phyloP scores from a whole-genome alignment of 768 basidiomycete species.

The Lactifluus subvellereus region DNA sequence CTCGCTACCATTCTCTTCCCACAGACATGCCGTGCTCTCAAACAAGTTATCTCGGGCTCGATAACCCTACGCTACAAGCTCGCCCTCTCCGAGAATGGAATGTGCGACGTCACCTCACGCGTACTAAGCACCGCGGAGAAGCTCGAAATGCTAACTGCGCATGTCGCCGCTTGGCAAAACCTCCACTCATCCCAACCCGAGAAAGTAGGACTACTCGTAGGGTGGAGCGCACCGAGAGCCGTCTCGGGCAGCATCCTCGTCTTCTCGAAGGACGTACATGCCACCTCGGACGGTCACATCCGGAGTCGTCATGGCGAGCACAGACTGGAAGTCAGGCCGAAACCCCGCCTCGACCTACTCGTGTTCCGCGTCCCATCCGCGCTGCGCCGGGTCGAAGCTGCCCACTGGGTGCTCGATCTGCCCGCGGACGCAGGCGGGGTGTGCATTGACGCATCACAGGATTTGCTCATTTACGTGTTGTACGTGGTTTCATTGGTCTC shows the following conservation, averaged over 20 bases:
- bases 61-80: constrained; percentile 14
- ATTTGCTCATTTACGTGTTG: constrained; percentile 11
- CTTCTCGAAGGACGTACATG: not conserved
- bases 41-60: constrained; percentile 2
- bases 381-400: not conserved
- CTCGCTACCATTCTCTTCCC: too few relatives aligned
- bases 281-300: not conserved
- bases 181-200: not conserved
- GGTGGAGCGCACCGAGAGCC: constrained; percentile 8
- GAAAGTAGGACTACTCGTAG: not conserved
- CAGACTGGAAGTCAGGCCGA: not conserved
- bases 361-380: constrained; percentile 10
- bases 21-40: constrained; percentile 11
- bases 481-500: not conserved
- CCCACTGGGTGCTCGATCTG: constrained; percentile 8
- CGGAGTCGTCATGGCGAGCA: not conserved
- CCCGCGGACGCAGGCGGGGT: not conserved
- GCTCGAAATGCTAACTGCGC: not conserved
- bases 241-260: constrained; percentile 9
- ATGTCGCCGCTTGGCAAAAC: not conserved
- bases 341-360: not conserved
- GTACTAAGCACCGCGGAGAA: constrained; percentile 6
- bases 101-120: constrained; percentile 4
- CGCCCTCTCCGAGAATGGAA: constrained; percentile 4
- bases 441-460: constrained; percentile 15